Base-by-base conservation (phyloP, 139 green algal genomes). In the Micromonas pusilla region DNA sequence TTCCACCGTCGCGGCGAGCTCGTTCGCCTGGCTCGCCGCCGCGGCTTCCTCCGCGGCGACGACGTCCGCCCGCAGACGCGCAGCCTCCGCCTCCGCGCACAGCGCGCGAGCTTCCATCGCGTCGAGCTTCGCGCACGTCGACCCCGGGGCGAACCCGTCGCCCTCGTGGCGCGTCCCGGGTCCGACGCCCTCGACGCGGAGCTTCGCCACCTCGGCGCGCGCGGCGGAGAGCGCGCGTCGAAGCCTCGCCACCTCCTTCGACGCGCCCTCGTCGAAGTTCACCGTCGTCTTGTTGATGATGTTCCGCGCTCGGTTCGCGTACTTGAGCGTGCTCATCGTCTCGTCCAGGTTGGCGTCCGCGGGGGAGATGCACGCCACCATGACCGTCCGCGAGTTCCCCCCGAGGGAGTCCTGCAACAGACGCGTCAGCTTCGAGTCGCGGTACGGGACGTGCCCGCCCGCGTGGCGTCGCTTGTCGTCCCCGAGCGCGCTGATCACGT, bases 261-360 rank as follows among this genome's bases (percentile, higher is more conserved):
- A 62, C 37, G 36, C 26, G 1, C 9, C 39, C 31, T 78, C 71
- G 85, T 97, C 91, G 0, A 89, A 76, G 78, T 97, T 97, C 23
- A 98, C 91, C 16, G 90, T 86, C 23, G 94, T 93, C 83, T 94
- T 97, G 88, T 99, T 99, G 66, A 88, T 87, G 84, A 99, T 99
- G 82, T 93, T 89, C n/a, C 85, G 63, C 1, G 85, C 85, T 2
- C 84, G 73, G 31, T 80, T 66, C 3, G 84, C 84, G 52, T 89
- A 88, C 34, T 78, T 85, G 39, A 88, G 74, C 26, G 85, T 88
- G 76, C 84, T 88, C 38, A 87, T 73, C 0, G 85, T 88, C 64
- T 88, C 85, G 2, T 88, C 81, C 5, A 86, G 23, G 66, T 88
- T 82, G 4, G 38, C 38, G 38, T 76, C 80, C 1, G 79, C 76